These are phyloP conservation scores for Trichoderma arundinaceum DNA, from an alignment of 2,329 filamentous ascomycete genomes.

Conservation along the genomic window DNA sequence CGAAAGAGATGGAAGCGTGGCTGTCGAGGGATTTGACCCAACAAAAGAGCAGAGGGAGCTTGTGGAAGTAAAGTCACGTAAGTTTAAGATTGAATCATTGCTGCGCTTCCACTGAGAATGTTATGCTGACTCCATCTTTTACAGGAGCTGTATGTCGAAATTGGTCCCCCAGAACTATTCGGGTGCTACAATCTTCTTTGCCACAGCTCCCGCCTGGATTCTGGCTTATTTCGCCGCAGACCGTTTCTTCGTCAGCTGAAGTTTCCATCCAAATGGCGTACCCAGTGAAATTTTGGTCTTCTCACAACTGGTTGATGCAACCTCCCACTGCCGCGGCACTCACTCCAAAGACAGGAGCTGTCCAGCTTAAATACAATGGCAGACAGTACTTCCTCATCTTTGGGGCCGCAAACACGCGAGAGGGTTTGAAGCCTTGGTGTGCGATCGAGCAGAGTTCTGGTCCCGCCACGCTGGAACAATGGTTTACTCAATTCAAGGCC, in stretches of 20 bases:
- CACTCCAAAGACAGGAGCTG: not conserved
- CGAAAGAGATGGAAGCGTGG: not conserved
- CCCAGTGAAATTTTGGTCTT: not conserved
- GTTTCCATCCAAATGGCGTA: not conserved
- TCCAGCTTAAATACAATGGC: not conserved
- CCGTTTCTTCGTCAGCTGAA: not conserved
- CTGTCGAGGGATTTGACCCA: not conserved
- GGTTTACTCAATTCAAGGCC: not conserved
- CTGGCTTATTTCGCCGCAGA: conserved; percentile 2
- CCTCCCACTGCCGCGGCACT: not conserved
- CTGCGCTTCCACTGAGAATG: not conserved
- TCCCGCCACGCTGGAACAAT: not conserved
- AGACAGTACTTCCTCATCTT: not conserved
- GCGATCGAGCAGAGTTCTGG: not conserved
- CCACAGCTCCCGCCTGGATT: conserved; percentile 3
- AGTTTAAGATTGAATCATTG: not conserved
- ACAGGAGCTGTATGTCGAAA: not conserved
- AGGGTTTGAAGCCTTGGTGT: not conserved
- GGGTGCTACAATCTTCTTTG: not conserved
- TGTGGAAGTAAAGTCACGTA: not conserved
- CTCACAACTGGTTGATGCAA: not conserved
- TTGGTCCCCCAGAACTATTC: conserved; percentile 1
- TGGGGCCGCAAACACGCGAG: not conserved
- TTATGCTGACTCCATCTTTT: not conserved
- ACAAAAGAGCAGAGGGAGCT: not conserved